Evolutionary conservation across 1,284 basidiomycete genomes (phyloP).

Genomic region (Grifola frondosa): DNA sequence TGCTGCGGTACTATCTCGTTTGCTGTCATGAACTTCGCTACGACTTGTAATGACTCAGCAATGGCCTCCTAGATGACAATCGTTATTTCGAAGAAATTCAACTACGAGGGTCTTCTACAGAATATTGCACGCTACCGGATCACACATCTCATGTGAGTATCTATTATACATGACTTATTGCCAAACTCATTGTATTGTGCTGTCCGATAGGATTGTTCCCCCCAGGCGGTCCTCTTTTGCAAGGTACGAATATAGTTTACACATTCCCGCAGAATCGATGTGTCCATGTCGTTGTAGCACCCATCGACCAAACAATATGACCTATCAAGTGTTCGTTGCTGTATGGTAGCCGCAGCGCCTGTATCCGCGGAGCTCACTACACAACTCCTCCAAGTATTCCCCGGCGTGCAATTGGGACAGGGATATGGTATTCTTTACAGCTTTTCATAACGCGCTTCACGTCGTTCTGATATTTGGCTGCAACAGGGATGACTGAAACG

Average conservation of each 20-base stretch:
- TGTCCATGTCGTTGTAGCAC: conserved; percentile 41
- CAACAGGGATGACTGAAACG: conserved; percentile 45
- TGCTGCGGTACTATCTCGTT: conserved; percentile 1
- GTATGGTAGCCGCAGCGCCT: conserved; percentile 72
- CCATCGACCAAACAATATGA: conserved; percentile 68
- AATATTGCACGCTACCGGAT: conserved; percentile 67
- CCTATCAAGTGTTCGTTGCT: conserved; percentile 54
- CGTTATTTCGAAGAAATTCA: conserved; percentile 74
- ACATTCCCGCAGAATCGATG: not conserved
- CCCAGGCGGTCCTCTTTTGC: conserved; percentile 50
- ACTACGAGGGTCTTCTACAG: conserved; percentile 59
- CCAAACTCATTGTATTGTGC: conserved; percentile 11
- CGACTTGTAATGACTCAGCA: not conserved
- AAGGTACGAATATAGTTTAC: conserved; percentile 41
- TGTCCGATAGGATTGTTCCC: conserved; percentile 14
- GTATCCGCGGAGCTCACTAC: conserved; percentile 64
- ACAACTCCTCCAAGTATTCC: conserved; percentile 55
- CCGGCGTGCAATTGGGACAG: conserved; percentile 62
- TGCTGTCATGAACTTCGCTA: not conserved
- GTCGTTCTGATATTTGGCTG: too few relatives aligned
- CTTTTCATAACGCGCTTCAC: not conserved
- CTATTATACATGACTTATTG: not conserved
- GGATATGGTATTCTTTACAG: conserved; percentile 49
- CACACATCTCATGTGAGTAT: conserved; percentile 58
- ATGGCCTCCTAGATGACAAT: conserved; percentile 27